phyloP scores from a whole-genome alignment of 345 rosid species.

The Gossypium mustelinum region DNA sequence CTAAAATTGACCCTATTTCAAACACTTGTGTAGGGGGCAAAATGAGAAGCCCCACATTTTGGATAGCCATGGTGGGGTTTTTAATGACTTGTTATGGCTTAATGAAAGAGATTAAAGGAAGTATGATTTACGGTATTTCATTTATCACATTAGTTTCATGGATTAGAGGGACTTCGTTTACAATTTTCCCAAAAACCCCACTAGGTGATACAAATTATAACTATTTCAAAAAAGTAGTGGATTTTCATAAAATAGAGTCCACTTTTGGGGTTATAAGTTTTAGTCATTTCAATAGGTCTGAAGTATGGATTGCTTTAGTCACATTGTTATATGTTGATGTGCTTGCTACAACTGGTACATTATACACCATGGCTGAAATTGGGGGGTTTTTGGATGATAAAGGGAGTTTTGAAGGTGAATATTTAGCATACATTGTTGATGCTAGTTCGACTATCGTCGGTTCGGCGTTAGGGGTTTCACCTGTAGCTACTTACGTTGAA shows the following conservation, averaged over 20 bases:
- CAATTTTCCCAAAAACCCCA: conserved; percentile 56
- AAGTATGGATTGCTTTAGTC: conserved; percentile 69
- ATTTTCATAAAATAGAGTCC: conserved; percentile 65
- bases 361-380: conserved; percentile 80
- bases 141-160: conserved; percentile 73
- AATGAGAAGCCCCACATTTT: conserved; percentile 77
- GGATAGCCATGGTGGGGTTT: conserved; percentile 69
- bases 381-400: conserved; percentile 58
- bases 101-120: conserved; percentile 65
- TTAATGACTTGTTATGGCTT: conserved; percentile 60
- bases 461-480: conserved; percentile 62
- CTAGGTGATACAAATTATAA: conserved; percentile 54
- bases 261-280: conserved; percentile 74
- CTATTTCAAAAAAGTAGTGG: conserved; percentile 66
- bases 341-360: conserved; percentile 62
- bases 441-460: conserved; percentile 72
- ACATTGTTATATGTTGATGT: conserved; percentile 70
- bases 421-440: conserved; percentile 69
- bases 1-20: conserved; percentile 37
- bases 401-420: conserved; percentile 81
- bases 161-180: conserved; percentile 70
- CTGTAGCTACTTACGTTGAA: conserved; percentile 63
- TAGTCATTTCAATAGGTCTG: conserved; percentile 39
- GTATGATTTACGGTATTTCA: conserved; percentile 76
- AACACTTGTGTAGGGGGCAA: conserved; percentile 60